Base-by-base conservation (phyloP, 2,329 filamentous ascomycete genomes). In the Fusarium brevicatenulatum region DNA sequence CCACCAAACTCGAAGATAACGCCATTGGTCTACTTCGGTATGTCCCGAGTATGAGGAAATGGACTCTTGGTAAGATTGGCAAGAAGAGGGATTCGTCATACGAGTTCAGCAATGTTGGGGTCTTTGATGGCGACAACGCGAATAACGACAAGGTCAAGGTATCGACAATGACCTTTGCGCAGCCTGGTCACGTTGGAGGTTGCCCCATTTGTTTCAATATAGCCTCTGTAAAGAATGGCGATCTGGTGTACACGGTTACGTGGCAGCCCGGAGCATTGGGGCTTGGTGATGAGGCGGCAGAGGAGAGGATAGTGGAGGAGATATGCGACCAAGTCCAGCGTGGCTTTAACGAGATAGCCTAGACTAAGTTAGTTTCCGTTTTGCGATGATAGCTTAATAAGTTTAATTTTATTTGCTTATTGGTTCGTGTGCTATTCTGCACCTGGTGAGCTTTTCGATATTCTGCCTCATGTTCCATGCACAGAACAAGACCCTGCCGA, bases 181-280 rank as follows among this genome's bases (percentile, higher is more conserved):
- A 78, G 42, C 74, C 77, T 3, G 64, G 75, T n/a, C 66, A 71
- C 34, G 65, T 74, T 23, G 56, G 50, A 15, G 67, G 74, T 6
- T 40, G 71, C 36, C 71, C 75, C 15, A 57, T 78, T 19, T 37
- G 28, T 25, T 78, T 78, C 62, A 78, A 75, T 16, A 52, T 76
- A 12, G 63, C 58, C 12, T 69, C 68, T 19, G 59, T 72, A 40
- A 78, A 72, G 57, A 73, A 65, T 43, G 65, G 70, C 9, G 64
- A 63, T 43, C 30, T 78, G 40, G 52, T 74, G 10, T 78, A 66
- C 37, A 78, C 77, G 15, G 60, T 75, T 36, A 77, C 73, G 46
- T 78, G 77, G 77, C 74, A 75, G 23, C 28, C 21, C 4, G 75
- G 75, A n/a, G 70, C 76, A 23, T 40, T 78, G 60, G 75, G 63